These are phyloP conservation scores for Saturnispora hagleri DNA, from an alignment of 805 yeast species.

Conservation along the genomic window DNA sequence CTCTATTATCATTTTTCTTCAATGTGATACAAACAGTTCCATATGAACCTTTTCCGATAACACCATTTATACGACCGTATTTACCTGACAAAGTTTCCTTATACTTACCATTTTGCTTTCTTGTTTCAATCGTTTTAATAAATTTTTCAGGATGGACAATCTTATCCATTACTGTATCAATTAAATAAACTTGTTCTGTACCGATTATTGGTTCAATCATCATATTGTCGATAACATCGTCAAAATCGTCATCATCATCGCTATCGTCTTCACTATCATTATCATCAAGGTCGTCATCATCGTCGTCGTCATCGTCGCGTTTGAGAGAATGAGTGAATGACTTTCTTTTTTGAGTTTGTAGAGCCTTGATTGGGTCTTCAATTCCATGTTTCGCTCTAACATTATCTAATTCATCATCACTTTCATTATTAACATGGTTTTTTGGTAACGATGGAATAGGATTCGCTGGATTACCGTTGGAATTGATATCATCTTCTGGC, in stretches of 20 bases:
- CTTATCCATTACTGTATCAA: constrained; percentile 37
- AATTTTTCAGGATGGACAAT: constrained; percentile 34
- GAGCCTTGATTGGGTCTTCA: constrained; percentile 2
- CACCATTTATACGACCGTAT: constrained; percentile 44
- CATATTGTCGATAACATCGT: constrained; percentile 31
- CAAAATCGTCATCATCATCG: constrained; percentile 27
- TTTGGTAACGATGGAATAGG: constrained; percentile 1
- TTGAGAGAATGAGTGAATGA: neutral
- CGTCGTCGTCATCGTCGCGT: neutral
- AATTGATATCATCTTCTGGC: constrained; percentile 12
- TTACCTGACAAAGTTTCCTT: constrained; percentile 33
- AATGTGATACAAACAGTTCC: constrained; percentile 38
- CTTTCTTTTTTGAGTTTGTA: constrained; percentile 4
- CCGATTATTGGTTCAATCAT: constrained; percentile 42
- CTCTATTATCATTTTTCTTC: constrained; percentile 33
- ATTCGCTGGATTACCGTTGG: neutral
- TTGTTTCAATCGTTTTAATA: constrained; percentile 21
- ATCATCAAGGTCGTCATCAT: constrained; percentile 6
- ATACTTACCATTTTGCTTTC: constrained; percentile 16
- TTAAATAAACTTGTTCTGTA: constrained; percentile 37
- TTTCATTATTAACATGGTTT: constrained; percentile 5
- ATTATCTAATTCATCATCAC: constrained; percentile 9
- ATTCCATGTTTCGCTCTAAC: constrained; percentile 6
- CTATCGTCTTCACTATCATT: constrained; percentile 23
- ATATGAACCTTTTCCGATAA: constrained; percentile 40